A percentile compares a stretch with the other conserved stretches of the same genome.
Evolutionary conservation across 495 filamentous ascomycete species (phyloP).

Genomic region (Platismatia glauca): DNA sequence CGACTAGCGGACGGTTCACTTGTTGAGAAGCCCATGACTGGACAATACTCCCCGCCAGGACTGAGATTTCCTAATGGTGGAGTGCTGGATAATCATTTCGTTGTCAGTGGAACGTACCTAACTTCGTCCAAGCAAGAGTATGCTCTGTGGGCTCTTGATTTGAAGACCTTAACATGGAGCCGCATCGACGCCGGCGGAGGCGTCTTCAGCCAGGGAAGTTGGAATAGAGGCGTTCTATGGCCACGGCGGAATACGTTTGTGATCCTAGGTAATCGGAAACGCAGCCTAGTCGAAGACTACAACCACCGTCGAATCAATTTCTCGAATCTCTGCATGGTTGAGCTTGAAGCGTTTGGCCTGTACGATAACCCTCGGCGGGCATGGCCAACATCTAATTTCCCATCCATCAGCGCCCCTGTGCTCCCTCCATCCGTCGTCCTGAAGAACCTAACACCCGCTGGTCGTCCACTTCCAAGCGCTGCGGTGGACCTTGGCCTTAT

Average conservation of each 20-base stretch:
- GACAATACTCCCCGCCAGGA: constrained; percentile 77
- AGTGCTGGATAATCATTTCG: constrained; percentile 87
- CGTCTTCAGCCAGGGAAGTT: constrained; percentile 90
- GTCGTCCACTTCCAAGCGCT: constrained; percentile 55
- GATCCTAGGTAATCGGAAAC: constrained; percentile 83
- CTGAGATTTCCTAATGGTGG: constrained; percentile 92
- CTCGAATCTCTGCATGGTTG: constrained; percentile 89
- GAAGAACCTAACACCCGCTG: constrained; percentile 58
- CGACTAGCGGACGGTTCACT: constrained; percentile 76
- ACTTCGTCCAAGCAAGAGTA: constrained; percentile 98
- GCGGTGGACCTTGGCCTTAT: constrained; percentile 80
- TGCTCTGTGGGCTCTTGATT: constrained; percentile 88
- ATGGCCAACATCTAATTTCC: constrained; percentile 67
- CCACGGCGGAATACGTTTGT: constrained; percentile 87
- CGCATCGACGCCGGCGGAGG: constrained; percentile 92
- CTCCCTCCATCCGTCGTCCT: constrained; percentile 47
- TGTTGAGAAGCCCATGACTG: constrained; percentile 80
- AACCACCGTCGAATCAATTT: constrained; percentile 98
- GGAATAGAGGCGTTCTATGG: constrained; percentile 94
- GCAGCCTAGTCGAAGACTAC: constrained; percentile 95
- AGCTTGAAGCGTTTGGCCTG: constrained; percentile 91
- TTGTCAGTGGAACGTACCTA: constrained; percentile 92
- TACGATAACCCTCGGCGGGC: constrained; percentile 84
- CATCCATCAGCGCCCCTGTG: constrained; percentile 67
- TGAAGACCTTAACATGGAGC: constrained; percentile 81